A percentile compares a stretch with the other conserved stretches of the same genome.
Evolutionary conservation across 768 basidiomycete genomes (phyloP).

Genomic region (Mycena kentingensis): DNA sequence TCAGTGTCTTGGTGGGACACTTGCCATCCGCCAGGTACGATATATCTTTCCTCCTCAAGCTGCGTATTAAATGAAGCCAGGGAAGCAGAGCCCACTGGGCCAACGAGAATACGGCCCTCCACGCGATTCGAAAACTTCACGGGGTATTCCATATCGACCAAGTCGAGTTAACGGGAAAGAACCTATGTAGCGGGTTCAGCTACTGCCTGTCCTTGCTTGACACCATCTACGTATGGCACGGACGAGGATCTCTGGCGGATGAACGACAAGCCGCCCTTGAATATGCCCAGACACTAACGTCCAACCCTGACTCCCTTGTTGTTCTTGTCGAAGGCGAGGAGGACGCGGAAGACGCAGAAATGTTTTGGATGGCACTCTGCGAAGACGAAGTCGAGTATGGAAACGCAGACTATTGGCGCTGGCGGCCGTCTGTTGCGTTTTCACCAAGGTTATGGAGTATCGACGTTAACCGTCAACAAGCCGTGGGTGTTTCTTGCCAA

Average conservation of each 20-base stretch:
- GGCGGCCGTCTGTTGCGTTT: conserved; percentile 45
- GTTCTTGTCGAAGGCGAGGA: conserved; percentile 68
- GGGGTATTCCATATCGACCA: conserved; percentile 36
- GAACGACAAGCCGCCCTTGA: conserved; percentile 65
- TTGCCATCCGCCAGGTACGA: conserved; percentile 75
- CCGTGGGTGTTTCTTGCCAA: conserved; percentile 39
- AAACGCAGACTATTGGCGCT: conserved; percentile 81
- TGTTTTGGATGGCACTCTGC: conserved; percentile 89
- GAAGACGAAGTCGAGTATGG: conserved; percentile 66
- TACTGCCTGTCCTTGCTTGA: conserved; percentile 75
- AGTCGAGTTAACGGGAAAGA: conserved; percentile 51
- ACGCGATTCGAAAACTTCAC: conserved; percentile 56
- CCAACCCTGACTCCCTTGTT: conserved; percentile 40
- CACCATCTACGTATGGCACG: conserved; percentile 80
- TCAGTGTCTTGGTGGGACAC: conserved; percentile 61
- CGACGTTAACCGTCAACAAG: conserved; percentile 37
- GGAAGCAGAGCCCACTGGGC: conserved; percentile 76
- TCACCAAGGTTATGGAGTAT: conserved; percentile 67
- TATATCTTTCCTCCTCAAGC: neutral
- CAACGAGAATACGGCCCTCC: conserved; percentile 81
- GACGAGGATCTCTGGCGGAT: conserved; percentile 58
- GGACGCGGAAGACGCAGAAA: conserved; percentile 64
- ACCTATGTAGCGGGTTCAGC: conserved; percentile 83
- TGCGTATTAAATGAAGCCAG: conserved; percentile 35
- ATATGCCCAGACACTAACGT: conserved; percentile 56